Percentiles rank a stretch among this genome's conserved stretches.
Conservation (phyloP, 768 basidiomycete species). For the Clavulina sp. region DNA sequence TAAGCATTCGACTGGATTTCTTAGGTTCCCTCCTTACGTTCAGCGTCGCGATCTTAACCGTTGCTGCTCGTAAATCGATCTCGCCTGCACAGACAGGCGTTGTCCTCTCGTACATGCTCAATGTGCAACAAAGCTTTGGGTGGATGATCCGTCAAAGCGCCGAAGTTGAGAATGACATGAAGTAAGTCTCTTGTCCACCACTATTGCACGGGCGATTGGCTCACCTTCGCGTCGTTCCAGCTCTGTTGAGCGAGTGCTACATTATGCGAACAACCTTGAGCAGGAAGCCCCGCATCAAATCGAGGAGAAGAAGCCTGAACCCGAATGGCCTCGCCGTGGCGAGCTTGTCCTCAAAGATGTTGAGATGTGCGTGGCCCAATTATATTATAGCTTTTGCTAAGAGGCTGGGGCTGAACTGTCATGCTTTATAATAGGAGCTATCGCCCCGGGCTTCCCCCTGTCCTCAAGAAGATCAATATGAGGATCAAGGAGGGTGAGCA, state of each 20-base stretch:
- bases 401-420: not conserved
- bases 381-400: not conserved
- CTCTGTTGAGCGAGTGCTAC: constrained; percentile 29
- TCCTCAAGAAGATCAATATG: constrained; percentile 70
- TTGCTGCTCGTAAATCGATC: constrained; percentile 35
- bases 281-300: constrained; percentile 54
- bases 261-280: constrained; percentile 35
- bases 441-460: constrained; percentile 71
- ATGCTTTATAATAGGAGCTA: constrained; percentile 7
- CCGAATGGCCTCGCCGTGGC: constrained; percentile 47
- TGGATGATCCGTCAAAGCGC: constrained; percentile 40
- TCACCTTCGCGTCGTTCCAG: not conserved
- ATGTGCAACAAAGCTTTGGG: constrained; percentile 22
- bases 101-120: constrained; percentile 36
- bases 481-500: constrained; percentile 62
- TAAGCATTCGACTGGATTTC: constrained; percentile 53
- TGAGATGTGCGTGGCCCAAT: constrained; percentile 20
- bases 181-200: not conserved
- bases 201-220: no score
- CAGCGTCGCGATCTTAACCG: constrained; percentile 49
- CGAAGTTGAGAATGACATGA: constrained; percentile 33
- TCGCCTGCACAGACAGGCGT: constrained; percentile 55
- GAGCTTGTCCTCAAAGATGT: constrained; percentile 43
- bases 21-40: constrained; percentile 44
- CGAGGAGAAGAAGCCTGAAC: constrained; percentile 32